Evolutionary conservation across 768 basidiomycete species (phyloP), one percentile per base, ranked within the genome.

Genomic region (Phanerodontia chrysosporium): DNA sequence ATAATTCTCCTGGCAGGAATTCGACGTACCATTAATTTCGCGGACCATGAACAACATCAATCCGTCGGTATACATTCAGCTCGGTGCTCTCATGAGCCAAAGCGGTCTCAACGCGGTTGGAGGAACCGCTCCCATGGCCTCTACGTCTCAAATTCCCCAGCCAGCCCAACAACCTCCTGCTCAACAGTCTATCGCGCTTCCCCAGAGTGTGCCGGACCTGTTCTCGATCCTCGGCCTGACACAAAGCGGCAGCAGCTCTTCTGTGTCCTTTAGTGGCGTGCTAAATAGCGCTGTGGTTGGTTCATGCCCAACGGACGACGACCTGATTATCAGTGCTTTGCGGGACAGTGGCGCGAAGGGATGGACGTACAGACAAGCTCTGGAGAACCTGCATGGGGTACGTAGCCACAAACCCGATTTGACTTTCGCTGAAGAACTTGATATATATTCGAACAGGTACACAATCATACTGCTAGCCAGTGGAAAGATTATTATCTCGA

Each of bases 401-500:
- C 63, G 83, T 73, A 22, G 1, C 55, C 30, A 5, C n/a, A 24
- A 14, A n/a, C 12, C 1, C 21, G 45, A 55, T 58, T n/a, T 4
- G 18, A 4, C 27, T 7, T 45, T 22, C n/a, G 46, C 45, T 22
- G 35, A 30, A 57, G 29, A 24, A 27, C 14, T 61, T 32, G 59
- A 48, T 32, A 46, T 55, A 32, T 45, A 28, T 51, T 25, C 30
- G 30, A 49, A 25, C 46, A 79, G 78, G 70, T 76, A 49, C 78
- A 81, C 45, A 74, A 75, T 27, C 78, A 81, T 39, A 69, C 74
- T 12, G 80, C 86, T 36, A 84, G 78, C 67, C 71, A 87, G 24
- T 91, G 89, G 89, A 90, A 90, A 66, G 89, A 91, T 64, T 89
- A 89, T 67, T 91, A 87, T 64, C 77, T 91, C 16, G 87, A 89